These are phyloP conservation scores for Betula pendula DNA, from an alignment of 306 rosid species.

Conservation along the genomic window DNA sequence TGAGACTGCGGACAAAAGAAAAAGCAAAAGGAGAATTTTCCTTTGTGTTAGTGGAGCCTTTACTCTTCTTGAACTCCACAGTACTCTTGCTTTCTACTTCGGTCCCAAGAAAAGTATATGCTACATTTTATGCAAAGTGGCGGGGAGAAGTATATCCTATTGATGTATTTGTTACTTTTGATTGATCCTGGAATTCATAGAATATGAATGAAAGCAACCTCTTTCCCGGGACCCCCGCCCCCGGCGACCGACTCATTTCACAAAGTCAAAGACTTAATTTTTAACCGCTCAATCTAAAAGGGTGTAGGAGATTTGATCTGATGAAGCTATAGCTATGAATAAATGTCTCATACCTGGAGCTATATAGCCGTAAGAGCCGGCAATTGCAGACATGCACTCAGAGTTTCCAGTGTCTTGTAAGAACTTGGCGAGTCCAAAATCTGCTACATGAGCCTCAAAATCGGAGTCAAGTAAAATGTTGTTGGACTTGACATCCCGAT, in stretches of 20 bases:
- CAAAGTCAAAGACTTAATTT: background rate
- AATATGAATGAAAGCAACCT: slow-evolving; percentile 23
- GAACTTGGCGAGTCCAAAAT: slow-evolving; percentile 93
- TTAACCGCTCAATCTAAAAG: background rate
- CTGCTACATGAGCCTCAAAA: slow-evolving; percentile 94
- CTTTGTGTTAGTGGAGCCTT: slow-evolving; percentile 63
- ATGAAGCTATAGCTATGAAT: slow-evolving; percentile 1
- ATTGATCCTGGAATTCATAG: slow-evolving; percentile 13
- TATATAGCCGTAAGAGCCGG: slow-evolving; percentile 92
- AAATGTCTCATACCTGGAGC: slow-evolving; percentile 75
- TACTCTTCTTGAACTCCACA: slow-evolving; percentile 51
- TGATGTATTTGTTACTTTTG: slow-evolving; percentile 1
- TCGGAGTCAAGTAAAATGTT: slow-evolving; percentile 74
- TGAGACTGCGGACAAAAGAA: slow-evolving; percentile 30
- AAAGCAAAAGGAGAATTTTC: slow-evolving; percentile 49
- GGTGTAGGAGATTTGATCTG: background rate
- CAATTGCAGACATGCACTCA: slow-evolving; percentile 95
- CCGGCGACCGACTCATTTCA: background rate
- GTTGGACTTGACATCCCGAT: slow-evolving; percentile 90
- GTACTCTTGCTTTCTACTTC: slow-evolving; percentile 30
- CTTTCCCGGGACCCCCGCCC: background rate
- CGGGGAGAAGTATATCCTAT: slow-evolving; percentile 6
- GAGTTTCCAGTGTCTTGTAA: slow-evolving; percentile 78
- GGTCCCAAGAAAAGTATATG: slow-evolving; percentile 37
- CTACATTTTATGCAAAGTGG: slow-evolving; percentile 19